phyloP scores from a whole-genome alignment of 805 yeast genomes.

The Ogataea sp. region DNA sequence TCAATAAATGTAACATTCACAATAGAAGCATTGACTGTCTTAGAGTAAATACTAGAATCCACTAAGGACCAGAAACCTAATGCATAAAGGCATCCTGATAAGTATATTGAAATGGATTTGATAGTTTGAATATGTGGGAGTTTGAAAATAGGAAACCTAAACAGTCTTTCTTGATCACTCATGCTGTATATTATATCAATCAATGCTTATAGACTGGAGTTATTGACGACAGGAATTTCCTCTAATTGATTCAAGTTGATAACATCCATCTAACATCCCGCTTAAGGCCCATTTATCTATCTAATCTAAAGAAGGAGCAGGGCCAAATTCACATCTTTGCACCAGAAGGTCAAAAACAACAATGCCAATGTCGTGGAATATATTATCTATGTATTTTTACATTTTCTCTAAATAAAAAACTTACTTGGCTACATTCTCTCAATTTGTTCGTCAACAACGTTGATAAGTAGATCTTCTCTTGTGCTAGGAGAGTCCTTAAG shows the following conservation, averaged over 20 bases:
- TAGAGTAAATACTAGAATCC: conserved; percentile 83
- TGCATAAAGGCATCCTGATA: conserved; percentile 73
- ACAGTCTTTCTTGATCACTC: conserved; percentile 39
- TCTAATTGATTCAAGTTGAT: too few species aligned
- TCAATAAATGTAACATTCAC: conserved; percentile 89
- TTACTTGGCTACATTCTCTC: conserved; percentile 22
- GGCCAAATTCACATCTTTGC: background rate
- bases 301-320: too few species aligned
- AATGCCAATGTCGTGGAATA: too few species aligned
- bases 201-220: too few species aligned
- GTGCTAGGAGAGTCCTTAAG: conserved; percentile 18
- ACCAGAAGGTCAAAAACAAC: background rate
- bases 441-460: conserved; percentile 32
- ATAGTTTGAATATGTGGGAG: conserved; percentile 66
- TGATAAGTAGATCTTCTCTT: conserved; percentile 19
- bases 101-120: conserved; percentile 66
- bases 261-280: too few species aligned
- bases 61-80: conserved; percentile 84
- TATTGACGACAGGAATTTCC: too few species aligned
- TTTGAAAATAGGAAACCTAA: conserved; percentile 55
- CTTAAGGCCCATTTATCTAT: background rate
- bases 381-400: background rate
- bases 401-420: too few species aligned
- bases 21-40: conserved; percentile 73
- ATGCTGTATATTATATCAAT: too few species aligned